These are phyloP conservation scores for Solanum habrochaites DNA, from an alignment of 257 asterid species.

Conservation along the genomic window DNA sequence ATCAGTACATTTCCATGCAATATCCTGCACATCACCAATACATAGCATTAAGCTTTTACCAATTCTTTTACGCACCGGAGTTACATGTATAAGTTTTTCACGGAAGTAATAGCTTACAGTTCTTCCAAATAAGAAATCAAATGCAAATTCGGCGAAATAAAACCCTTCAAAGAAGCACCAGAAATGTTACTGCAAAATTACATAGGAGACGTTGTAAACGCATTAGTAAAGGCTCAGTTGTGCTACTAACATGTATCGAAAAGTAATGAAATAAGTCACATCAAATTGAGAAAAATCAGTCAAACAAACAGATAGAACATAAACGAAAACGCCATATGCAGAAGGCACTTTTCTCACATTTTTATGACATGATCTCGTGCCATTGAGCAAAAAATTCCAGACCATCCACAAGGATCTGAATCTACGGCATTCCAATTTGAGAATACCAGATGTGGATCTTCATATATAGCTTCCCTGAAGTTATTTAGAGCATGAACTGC, in stretches of 20 bases:
- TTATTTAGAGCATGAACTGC: constrained; percentile 62
- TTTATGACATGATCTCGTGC: constrained; percentile 65
- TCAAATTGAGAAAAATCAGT: background rate
- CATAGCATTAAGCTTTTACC: background rate
- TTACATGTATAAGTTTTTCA: background rate
- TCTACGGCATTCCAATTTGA: constrained; percentile 76
- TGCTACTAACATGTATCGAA: background rate
- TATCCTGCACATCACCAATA: constrained; percentile 28
- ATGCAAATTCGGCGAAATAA: constrained; percentile 60
- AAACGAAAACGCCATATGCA: background rate
- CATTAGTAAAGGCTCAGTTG: background rate
- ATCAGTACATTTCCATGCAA: constrained; percentile 72
- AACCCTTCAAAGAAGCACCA: constrained; percentile 71
- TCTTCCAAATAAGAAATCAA: constrained; percentile 55
- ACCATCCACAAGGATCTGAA: constrained; percentile 83
- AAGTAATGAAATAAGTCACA: background rate
- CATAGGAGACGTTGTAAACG: background rate
- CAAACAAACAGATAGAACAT: background rate
- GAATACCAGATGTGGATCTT: constrained; percentile 65
- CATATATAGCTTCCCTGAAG: constrained; percentile 77
- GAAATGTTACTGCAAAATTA: constrained; percentile 67
- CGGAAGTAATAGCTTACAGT: constrained; percentile 36
- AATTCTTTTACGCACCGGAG: background rate
- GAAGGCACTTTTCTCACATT: constrained; percentile 43
- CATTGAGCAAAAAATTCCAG: constrained; percentile 57